Base-by-base conservation (phyloP, 257 asterid species). In the Voacanga thouarsii region DNA sequence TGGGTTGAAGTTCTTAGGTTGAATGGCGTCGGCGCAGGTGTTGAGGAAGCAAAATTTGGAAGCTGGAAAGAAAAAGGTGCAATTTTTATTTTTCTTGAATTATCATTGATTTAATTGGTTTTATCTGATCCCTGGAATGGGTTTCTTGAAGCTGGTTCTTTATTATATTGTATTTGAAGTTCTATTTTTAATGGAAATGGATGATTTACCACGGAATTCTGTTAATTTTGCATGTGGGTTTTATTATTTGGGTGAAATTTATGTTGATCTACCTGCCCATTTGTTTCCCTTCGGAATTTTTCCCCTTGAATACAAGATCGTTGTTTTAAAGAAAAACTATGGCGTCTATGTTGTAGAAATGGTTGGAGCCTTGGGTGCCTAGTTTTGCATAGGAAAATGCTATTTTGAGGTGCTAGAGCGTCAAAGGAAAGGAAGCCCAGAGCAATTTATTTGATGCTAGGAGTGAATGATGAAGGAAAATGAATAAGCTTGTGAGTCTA, bases 21-120 rank as follows among this genome's bases (percentile, higher is more conserved):
- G 78, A 83, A 93, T 91, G 98, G 96, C 98, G 88, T 89, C 97
- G 86, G 96, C 86, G 80, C 94, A 93, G 92, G 94, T 87, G 67
- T 75, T 83, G 82, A 88, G 81, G 84, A 93, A 93, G 87, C 90
- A 89, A 80, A 92, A 90, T 87, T 86, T 89, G 88, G 92, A 87
- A 88, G 97, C 97, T 83, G 98, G 98, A 47, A 89, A 81, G 80
- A 90, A 60, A 76, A 89, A 84, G 98, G 98, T 78, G 1, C 5
- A 33, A 0, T 2, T 66, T 28, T 70, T 71, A 7, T 49, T 39
- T 39, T 72, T 45, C 21, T 21, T 26, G 5, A 24, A 12, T 81
- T 41, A 49, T 24, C 4, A 23, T 50, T 59, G 1, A 21, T 26
- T 56, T 33, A 16, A 19, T 53, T 30, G 47, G 26, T 77, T 14